Percentiles rank a stretch among this genome's conserved stretches.
These are phyloP conservation scores for Fraxinus sp. DNA, from an alignment of 305 asterid species.

Conservation along the genomic window DNA sequence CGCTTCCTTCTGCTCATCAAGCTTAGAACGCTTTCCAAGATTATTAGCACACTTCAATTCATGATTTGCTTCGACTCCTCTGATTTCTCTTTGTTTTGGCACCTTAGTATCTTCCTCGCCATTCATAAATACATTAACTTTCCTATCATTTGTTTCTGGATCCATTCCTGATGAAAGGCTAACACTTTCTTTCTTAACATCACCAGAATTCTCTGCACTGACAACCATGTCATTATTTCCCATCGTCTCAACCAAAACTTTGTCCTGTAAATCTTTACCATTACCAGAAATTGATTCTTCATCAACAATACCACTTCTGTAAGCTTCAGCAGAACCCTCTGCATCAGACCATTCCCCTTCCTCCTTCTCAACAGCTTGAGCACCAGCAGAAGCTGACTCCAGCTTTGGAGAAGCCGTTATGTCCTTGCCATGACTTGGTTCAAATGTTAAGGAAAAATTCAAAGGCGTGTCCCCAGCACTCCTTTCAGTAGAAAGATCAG, in stretches of 20 bases:
- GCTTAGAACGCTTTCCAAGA: conserved; percentile 77
- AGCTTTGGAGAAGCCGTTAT: conserved; percentile 38
- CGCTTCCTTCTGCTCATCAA: conserved; percentile 89
- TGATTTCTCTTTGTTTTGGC: conserved; percentile 69
- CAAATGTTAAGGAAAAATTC: conserved; percentile 36
- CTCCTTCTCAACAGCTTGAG: conserved; percentile 73
- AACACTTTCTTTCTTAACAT: conserved; percentile 49
- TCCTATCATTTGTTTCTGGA: conserved; percentile 60
- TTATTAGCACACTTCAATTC: conserved; percentile 65
- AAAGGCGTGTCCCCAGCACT: conserved; percentile 29
- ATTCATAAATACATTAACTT: conserved; percentile 45
- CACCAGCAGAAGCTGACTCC: conserved; percentile 41
- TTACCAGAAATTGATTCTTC: conserved; percentile 45
- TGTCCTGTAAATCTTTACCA: conserved; percentile 47
- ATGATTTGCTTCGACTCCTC: conserved; percentile 79
- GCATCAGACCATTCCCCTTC: conserved; percentile 99
- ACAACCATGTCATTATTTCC: conserved; percentile 34
- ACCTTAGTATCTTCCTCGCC: conserved; percentile 62
- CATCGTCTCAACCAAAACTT: conserved; percentile 35
- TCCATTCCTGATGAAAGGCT: conserved; percentile 37
- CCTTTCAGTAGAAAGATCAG: conserved; percentile 39
- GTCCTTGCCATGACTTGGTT: conserved; percentile 40
- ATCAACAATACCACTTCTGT: conserved; percentile 26
- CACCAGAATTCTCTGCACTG: conserved; percentile 35
- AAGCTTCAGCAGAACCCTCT: conserved; percentile 63